A percentile compares a stretch with the other conserved stretches of the same genome.
phyloP scores from a whole-genome alignment of 352 stramenopile species.

The Phytopythium helicoides region DNA sequence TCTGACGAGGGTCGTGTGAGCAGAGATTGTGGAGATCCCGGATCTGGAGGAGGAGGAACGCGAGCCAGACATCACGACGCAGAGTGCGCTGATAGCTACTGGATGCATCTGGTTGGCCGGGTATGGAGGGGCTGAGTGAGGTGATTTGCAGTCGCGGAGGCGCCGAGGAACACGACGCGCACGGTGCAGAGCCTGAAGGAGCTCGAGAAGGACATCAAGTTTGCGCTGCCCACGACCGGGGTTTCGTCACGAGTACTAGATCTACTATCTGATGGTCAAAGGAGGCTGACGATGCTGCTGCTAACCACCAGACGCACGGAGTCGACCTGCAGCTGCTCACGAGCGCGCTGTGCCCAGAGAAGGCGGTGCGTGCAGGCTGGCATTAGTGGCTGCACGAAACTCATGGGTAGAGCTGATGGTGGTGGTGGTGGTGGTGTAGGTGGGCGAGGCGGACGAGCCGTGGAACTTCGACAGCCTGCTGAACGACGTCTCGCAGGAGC shows the following conservation, averaged over 20 bases:
- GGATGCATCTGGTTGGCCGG: no score
- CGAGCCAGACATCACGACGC: constrained; percentile 69
- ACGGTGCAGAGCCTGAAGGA: constrained; percentile 75
- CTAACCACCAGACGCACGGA: constrained; percentile 35
- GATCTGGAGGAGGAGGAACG: constrained; percentile 82
- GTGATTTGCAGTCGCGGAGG: constrained; percentile 62
- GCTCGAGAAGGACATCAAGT: constrained; percentile 77
- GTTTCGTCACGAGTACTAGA: constrained; percentile 23
- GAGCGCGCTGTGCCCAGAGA: constrained; percentile 63
- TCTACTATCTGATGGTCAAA: not conserved
- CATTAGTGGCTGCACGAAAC: not conserved
- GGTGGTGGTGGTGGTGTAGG: constrained; percentile 17
- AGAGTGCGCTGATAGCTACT: no score
- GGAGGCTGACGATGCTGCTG: not conserved
- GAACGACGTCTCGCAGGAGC: constrained; percentile 78
- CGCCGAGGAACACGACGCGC: constrained; percentile 68
- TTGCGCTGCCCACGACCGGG: constrained; percentile 54
- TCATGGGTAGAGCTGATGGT: not conserved
- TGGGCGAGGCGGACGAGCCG: constrained; percentile 58
- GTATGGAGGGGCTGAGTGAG: no score
- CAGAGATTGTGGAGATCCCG: constrained; percentile 79
- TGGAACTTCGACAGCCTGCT: constrained; percentile 79
- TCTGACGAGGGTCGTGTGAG: no score
- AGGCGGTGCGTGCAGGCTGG: constrained; percentile 39
- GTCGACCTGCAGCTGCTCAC: constrained; percentile 71